Evolutionary conservation across 345 rosid species (phyloP).

Genomic region (Heritiera fomes): DNA sequence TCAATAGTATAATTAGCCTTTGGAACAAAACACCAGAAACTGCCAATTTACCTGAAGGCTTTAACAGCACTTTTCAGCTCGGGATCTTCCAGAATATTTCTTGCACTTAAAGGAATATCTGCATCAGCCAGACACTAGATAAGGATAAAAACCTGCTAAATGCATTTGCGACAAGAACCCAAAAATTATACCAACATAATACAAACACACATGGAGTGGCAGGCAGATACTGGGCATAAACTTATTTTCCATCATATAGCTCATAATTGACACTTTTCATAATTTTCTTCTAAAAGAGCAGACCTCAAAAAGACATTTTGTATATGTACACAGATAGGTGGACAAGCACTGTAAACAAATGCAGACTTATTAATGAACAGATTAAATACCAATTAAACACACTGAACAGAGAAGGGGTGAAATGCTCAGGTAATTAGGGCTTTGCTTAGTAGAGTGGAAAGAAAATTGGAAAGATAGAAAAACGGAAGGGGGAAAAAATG

Average conservation of each 20-base stretch:
- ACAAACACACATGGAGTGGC: neutral
- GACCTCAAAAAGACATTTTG: neutral
- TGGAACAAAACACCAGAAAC: neutral
- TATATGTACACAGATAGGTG: neutral
- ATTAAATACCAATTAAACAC: neutral
- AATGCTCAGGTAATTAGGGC: neutral
- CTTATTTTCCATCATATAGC: neutral
- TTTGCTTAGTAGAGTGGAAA: too few species aligned
- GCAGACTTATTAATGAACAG: neutral
- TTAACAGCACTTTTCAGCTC: conserved; percentile 88
- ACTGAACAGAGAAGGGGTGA: neutral
- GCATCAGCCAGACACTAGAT: conserved; percentile 30
- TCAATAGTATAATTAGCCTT: neutral
- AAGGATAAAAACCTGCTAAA: neutral
- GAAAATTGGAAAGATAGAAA: too few species aligned
- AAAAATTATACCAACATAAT: neutral
- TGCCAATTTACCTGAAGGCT: conserved; percentile 59
- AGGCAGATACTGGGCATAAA: neutral
- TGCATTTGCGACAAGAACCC: neutral
- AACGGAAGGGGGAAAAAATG: too few species aligned
- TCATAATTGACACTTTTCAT: neutral
- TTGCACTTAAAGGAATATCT: conserved; percentile 80
- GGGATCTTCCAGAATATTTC: conserved; percentile 86
- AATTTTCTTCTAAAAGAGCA: conserved; percentile 2
- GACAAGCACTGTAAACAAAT: neutral